Evolutionary conservation across 169 alveolate genomes (phyloP), one percentile per base, ranked within the genome.

Genomic region (Plasmodium coatneyi): DNA sequence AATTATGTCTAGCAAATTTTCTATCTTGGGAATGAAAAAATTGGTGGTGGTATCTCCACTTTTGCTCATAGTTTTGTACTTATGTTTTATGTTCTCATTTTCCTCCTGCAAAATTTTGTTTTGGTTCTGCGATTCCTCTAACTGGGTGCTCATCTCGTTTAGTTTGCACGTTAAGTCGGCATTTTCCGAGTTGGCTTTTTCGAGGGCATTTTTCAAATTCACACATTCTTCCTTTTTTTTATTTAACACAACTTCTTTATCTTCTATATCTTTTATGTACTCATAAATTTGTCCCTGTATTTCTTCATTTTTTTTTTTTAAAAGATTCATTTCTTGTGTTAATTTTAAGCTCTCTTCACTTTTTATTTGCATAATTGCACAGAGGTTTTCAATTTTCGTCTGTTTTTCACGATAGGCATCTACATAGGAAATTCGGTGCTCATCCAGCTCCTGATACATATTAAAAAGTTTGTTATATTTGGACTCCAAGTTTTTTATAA

Each of bases 401-500:
- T 87, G 93, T 56, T 87, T 87, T 78, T 87, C 93, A 78, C 87
- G 80, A 78, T 87, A 87, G 1, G 93, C 93, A 54, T 87, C 93
- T 22, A 87, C 93, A 70, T 87, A 87, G 1, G 93, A 76, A 19
- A 87, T 87, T 6, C 93, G 86, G 56, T 87, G 93, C 80, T 87
- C 93, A 36, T 87, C 93, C 71, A 87, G 81, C 71, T 87, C 93
- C 71, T 87, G 93, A 87, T 87, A 87, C 93, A 87, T 87, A 71
- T 87, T 87, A 87, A 87, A 87, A 4, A 87, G 70, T 60, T 87
- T 87, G 46, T 87, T 87, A 78, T 87, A 87, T 87, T 87, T 87
- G 7, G 82, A 39, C 49, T 87, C 89, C 81, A 87, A 54, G 32
- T 87, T 87, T 87, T 87, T 76, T 87, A 87, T 87, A 78, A 87